Percentiles rank a stretch among this genome's conserved stretches.
Evolutionary conservation across 2,329 filamentous ascomycete species (phyloP).

Genomic region (Penicillium sp.): DNA sequence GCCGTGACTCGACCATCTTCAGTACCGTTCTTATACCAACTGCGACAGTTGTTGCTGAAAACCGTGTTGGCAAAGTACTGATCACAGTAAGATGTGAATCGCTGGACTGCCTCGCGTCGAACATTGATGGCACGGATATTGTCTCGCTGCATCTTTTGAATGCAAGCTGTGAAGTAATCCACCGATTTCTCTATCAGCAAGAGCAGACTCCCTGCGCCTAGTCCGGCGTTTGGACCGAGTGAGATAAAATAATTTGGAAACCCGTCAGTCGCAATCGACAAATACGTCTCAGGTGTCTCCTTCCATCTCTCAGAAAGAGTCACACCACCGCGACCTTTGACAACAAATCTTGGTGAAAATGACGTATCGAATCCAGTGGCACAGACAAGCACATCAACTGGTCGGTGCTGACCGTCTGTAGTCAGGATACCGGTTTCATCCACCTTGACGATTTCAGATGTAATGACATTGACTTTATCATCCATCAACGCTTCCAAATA

Average conservation of each 20-base stretch:
- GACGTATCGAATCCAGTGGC: conserved; percentile 43
- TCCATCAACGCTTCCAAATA: conserved; percentile 63
- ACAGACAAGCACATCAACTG: conserved; percentile 39
- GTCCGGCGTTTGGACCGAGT: conserved; percentile 35
- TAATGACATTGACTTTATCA: conserved; percentile 63
- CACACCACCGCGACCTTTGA: conserved; percentile 33
- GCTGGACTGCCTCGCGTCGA: conserved; percentile 28
- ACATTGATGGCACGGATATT: conserved; percentile 34
- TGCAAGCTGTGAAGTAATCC: conserved; percentile 38
- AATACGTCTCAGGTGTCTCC: conserved; percentile 37
- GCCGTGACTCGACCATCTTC: conserved; percentile 34
- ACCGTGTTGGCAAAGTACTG: conserved; percentile 39
- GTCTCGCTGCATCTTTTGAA: conserved; percentile 39
- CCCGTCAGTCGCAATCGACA: conserved; percentile 35
- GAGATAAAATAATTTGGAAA: conserved; percentile 40
- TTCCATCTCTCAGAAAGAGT: conserved; percentile 34
- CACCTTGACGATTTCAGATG: conserved; percentile 53
- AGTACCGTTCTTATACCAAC: conserved; percentile 42
- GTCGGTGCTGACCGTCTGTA: conserved; percentile 35
- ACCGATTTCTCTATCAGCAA: conserved; percentile 35
- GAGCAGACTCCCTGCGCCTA: conserved; percentile 38
- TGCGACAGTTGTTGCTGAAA: conserved; percentile 37
- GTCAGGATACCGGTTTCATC: conserved; percentile 35
- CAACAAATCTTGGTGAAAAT: conserved; percentile 36
- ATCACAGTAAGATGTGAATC: conserved; percentile 35